These are phyloP conservation scores for Termitomyces sp. DNA, from an alignment of 768 basidiomycete genomes.

Conservation along the genomic window DNA sequence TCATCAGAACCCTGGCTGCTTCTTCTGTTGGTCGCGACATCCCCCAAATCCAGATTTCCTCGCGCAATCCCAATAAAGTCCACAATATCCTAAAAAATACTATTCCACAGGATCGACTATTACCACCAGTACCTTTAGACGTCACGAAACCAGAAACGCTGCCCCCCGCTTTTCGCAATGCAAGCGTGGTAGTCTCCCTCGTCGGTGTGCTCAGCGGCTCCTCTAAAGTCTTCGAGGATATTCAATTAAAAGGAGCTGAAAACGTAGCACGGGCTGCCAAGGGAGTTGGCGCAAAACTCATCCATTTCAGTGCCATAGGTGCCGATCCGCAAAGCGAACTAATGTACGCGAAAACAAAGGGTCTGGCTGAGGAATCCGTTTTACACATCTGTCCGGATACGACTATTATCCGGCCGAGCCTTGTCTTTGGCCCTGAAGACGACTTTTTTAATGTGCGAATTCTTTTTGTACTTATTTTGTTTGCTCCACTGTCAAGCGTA, in stretches of 20 bases:
- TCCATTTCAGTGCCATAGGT: constrained; percentile 73
- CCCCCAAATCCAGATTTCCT: constrained; percentile 51
- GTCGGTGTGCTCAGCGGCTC: constrained; percentile 64
- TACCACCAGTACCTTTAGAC: constrained; percentile 42
- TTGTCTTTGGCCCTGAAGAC: constrained; percentile 74
- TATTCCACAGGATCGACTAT: constrained; percentile 28
- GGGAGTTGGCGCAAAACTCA: constrained; percentile 47
- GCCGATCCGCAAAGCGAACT: constrained; percentile 53
- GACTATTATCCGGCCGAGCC: constrained; percentile 64
- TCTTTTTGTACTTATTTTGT: neutral
- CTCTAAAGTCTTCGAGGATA: constrained; percentile 45
- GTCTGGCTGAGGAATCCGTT: constrained; percentile 52
- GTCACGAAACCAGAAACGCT: constrained; percentile 49
- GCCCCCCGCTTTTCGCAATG: constrained; percentile 42
- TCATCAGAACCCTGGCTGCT: constrained; percentile 46
- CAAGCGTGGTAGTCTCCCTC: constrained; percentile 57
- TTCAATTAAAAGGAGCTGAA: constrained; percentile 62
- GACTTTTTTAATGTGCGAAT: constrained; percentile 63
- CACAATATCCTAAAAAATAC: constrained; percentile 25
- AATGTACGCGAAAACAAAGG: constrained; percentile 58
- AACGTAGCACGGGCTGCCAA: constrained; percentile 55
- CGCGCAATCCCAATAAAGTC: constrained; percentile 45
- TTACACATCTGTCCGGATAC: constrained; percentile 39
- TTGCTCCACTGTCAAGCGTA: neutral
- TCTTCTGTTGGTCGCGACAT: constrained; percentile 17